Conservation (phyloP, 306 rosid genomes). For the Vigna nakashimae region DNA sequence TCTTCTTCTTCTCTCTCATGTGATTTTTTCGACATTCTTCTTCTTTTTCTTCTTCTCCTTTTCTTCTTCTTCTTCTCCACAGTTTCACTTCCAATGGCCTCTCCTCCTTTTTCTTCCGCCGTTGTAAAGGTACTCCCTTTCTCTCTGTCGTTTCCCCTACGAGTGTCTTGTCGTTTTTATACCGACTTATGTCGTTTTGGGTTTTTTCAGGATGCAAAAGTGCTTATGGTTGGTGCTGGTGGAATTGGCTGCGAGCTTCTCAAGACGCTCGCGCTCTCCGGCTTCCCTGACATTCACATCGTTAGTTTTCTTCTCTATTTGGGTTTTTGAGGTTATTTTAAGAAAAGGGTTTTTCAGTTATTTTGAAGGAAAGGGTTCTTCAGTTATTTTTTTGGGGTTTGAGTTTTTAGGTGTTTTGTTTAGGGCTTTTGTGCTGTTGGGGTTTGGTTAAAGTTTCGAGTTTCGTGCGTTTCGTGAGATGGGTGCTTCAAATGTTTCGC, state of each 20-base stretch:
- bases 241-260: slow-evolving; percentile 99
- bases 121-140: slow-evolving; percentile 59
- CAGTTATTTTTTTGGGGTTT: not conserved
- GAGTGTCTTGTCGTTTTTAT: not conserved
- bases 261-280: slow-evolving; percentile 96
- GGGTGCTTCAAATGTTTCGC: slow-evolving; percentile 33
- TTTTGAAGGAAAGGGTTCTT: not conserved
- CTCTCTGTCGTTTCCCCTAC: not conserved
- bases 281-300: slow-evolving; percentile 92
- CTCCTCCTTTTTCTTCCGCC: slow-evolving; percentile 53
- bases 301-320: slow-evolving; percentile 52
- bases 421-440: slow-evolving; percentile 48
- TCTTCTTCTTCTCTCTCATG: slow-evolving; percentile 33
- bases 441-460: slow-evolving; percentile 33
- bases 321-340: not conserved
- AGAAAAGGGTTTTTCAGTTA: not conserved
- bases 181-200: not conserved
- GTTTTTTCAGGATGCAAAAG: slow-evolving; percentile 73
- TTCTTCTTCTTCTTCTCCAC: slow-evolving; percentile 5
- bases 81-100: slow-evolving; percentile 66
- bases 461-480: not conserved
- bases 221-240: slow-evolving; percentile 99
- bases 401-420: not conserved
- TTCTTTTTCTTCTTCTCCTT: not conserved
- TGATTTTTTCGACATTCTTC: slow-evolving; percentile 50